Evolutionary conservation across 2,329 filamentous ascomycete genomes (phyloP).

Genomic region (Bipolaris sorokiniana): DNA sequence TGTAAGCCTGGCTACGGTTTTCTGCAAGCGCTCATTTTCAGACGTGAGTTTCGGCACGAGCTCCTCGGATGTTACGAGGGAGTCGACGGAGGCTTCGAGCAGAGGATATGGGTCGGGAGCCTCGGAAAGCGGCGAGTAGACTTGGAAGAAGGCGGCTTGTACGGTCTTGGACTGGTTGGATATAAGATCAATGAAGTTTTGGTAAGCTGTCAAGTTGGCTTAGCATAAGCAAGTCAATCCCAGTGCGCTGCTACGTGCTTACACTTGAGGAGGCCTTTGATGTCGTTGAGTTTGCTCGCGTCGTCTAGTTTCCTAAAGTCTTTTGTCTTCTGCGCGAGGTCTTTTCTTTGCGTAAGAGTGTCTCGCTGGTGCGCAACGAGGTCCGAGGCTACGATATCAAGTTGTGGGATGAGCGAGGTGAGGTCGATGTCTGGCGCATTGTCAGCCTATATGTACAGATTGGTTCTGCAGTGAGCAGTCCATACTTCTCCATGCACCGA

Average conservation of each 20-base stretch:
- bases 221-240: conserved; percentile 18
- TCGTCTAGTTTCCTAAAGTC: conserved; percentile 96
- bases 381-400: conserved; percentile 94
- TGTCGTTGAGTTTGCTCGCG: conserved; percentile 80
- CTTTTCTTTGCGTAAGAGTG: conserved; percentile 94
- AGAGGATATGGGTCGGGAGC: conserved; percentile 95
- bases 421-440: conserved; percentile 76
- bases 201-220: conserved; percentile 72
- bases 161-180: conserved; percentile 95
- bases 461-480: background rate
- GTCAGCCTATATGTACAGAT: conserved; percentile 19
- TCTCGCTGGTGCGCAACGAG: conserved; percentile 93
- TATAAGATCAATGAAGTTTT: conserved; percentile 94
- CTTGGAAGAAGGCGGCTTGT: conserved; percentile 88
- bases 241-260: conserved; percentile 12
- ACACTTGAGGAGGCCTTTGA: conserved; percentile 91
- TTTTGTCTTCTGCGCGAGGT: conserved; percentile 98
- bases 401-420: conserved; percentile 77
- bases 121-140: conserved; percentile 93
- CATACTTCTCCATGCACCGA: conserved; percentile 93
- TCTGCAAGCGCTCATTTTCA: conserved; percentile 87
- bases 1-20: conserved; percentile 75
- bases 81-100: conserved; percentile 94
- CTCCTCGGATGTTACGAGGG: conserved; percentile 88
- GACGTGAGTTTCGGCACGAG: conserved; percentile 86